Percentiles rank a stretch among this genome's conserved stretches.
These are phyloP conservation scores for Primulina huaijiensis DNA, from an alignment of 257 asterid genomes.

Conservation along the genomic window DNA sequence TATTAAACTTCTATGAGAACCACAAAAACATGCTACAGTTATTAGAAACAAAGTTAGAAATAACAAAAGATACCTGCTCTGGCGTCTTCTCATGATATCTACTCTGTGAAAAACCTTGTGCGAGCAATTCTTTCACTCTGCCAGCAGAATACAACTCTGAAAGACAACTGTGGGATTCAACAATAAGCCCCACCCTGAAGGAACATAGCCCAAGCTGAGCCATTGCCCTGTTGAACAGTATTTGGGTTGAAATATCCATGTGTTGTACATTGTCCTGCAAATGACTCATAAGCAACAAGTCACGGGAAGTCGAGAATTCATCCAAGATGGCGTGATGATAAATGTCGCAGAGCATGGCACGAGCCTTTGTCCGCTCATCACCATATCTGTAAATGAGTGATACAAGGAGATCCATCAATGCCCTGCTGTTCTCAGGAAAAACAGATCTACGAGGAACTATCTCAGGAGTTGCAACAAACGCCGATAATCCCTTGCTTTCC, in stretches of 20 bases:
- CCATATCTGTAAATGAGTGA: constrained; percentile 76
- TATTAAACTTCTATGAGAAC: not conserved
- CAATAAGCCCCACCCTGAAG: constrained; percentile 74
- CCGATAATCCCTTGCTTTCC: constrained; percentile 61
- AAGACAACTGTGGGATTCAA: constrained; percentile 78
- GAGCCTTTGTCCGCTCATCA: constrained; percentile 94
- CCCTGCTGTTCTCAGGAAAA: constrained; percentile 81
- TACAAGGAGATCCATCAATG: constrained; percentile 76
- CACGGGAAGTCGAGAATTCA: constrained; percentile 77
- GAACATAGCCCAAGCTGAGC: constrained; percentile 96
- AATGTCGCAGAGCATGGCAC: constrained; percentile 98
- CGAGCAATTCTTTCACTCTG: constrained; percentile 90
- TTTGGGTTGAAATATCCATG: constrained; percentile 95
- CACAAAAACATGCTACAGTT: not conserved
- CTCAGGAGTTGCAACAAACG: constrained; percentile 70
- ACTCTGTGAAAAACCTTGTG: constrained; percentile 94
- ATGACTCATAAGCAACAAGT: constrained; percentile 93
- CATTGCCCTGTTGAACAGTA: constrained; percentile 87
- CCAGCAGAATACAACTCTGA: constrained; percentile 90
- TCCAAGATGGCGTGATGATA: constrained; percentile 87
- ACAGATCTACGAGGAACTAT: constrained; percentile 81
- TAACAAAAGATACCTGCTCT: constrained; percentile 61
- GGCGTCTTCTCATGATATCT: constrained; percentile 95
- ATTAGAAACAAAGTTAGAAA: not conserved
- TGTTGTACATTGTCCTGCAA: constrained; percentile 91